A percentile compares a stretch with the other conserved stretches of the same genome.
Conservation (phyloP, 306 rosid species). For the Cyamopsis tetragonoloba region DNA sequence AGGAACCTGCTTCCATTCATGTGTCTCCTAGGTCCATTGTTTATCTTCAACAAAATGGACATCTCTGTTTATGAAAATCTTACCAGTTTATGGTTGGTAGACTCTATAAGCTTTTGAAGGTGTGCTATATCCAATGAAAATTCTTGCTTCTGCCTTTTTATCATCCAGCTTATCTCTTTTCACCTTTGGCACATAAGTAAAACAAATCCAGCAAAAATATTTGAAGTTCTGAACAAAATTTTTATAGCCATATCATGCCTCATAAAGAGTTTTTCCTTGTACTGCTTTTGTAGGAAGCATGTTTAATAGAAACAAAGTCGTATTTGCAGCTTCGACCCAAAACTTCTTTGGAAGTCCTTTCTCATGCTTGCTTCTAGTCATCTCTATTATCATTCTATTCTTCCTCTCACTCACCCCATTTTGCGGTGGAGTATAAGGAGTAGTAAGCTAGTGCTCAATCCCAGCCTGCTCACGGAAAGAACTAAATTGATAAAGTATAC, state of each 20-base stretch:
- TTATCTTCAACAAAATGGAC: not conserved
- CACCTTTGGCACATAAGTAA: not conserved
- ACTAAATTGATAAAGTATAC: no score
- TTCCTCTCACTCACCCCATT: not conserved
- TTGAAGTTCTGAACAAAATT: no score
- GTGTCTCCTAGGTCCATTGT: no score
- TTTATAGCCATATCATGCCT: no score
- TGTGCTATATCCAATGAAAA: no score
- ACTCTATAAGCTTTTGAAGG: not conserved
- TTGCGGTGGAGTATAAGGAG: not conserved
- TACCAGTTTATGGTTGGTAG: not conserved
- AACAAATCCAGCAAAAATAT: no score
- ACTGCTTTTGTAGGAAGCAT: no score
- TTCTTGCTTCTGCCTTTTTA: not conserved
- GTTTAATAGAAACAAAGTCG: no score
- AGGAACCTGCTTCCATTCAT: not conserved
- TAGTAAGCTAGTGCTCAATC: not conserved
- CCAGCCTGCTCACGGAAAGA: not conserved
- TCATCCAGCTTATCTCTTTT: not conserved
- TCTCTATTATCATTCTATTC: not conserved
- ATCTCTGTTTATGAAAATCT: not conserved
- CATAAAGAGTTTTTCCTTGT: no score
- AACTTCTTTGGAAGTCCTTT: not conserved
- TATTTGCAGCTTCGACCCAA: not conserved
- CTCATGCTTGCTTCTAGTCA: not conserved